Percentiles rank a stretch among this genome's conserved stretches.
Evolutionary conservation across 1,139 yeast species (phyloP).

Genomic region (Pichia inconspicua): DNA sequence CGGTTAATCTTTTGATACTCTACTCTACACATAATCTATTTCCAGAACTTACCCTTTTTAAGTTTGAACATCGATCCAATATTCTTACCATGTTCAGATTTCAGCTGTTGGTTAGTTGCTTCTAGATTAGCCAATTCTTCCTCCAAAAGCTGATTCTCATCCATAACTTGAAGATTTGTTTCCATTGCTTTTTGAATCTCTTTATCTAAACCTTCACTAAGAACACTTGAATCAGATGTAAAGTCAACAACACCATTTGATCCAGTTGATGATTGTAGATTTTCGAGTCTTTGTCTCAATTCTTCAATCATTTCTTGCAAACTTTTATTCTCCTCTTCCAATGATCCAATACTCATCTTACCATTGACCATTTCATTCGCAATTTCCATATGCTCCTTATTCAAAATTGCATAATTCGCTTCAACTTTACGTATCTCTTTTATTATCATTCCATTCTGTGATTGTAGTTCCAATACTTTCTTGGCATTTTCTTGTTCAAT

Average conservation of each 20-base stretch:
- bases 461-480: conserved; percentile 59
- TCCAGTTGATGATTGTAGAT: conserved; percentile 35
- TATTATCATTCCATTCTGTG: conserved; percentile 64
- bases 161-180: conserved; percentile 52
- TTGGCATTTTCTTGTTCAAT: conserved; percentile 60
- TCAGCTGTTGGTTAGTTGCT: conserved; percentile 34
- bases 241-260: conserved; percentile 21
- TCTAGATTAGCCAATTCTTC: conserved; percentile 50
- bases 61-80: conserved; percentile 12
- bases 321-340: conserved; percentile 56
- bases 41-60: conserved; percentile 15
- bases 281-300: conserved; percentile 38
- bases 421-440: conserved; percentile 72
- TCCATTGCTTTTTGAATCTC: conserved; percentile 50
- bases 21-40: neutral
- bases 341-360: conserved; percentile 54
- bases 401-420: conserved; percentile 57
- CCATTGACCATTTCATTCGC: conserved; percentile 68
- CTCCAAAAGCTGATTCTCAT: conserved; percentile 41
- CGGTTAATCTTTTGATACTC: neutral
- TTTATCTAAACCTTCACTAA: conserved; percentile 33
- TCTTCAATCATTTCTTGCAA: conserved; percentile 47
- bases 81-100: conserved; percentile 23
- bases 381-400: conserved; percentile 71
- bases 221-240: conserved; percentile 21